Percentiles rank a stretch among this genome's conserved stretches.
Conservation (phyloP, 306 rosid genomes). For the Canavalia gladiata region DNA sequence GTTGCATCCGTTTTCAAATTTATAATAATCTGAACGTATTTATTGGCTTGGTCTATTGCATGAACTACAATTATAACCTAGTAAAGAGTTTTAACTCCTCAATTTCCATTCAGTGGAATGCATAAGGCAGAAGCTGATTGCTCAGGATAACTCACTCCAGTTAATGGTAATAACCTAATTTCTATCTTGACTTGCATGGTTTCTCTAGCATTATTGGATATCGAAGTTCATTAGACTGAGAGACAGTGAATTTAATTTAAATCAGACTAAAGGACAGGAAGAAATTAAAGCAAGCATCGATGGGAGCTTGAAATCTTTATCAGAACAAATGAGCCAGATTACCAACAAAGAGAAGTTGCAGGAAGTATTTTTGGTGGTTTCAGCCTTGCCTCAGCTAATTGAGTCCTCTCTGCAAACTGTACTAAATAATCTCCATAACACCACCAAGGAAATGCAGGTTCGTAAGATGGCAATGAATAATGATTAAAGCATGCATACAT, state of each 20-base stretch:
- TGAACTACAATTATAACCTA: conserved; percentile 27
- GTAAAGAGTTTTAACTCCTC: conserved; percentile 36
- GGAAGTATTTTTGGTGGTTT: conserved; percentile 68
- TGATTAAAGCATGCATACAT: conserved; percentile 40
- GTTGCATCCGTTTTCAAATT: conserved; percentile 25
- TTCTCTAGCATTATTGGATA: conserved; percentile 42
- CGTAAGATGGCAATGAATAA: conserved; percentile 42
- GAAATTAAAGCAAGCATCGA: conserved; percentile 74
- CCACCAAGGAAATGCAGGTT: conserved; percentile 80
- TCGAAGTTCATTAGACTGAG: conserved; percentile 47
- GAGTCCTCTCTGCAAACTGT: conserved; percentile 68
- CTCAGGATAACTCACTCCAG: conserved; percentile 75
- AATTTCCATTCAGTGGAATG: conserved; percentile 68
- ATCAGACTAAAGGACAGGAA: conserved; percentile 85
- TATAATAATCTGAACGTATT: conserved; percentile 28
- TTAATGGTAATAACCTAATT: conserved; percentile 65
- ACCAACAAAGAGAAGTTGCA: conserved; percentile 67
- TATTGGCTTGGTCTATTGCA: neutral
- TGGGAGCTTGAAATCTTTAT: conserved; percentile 72
- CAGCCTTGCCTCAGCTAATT: conserved; percentile 71
- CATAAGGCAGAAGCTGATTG: conserved; percentile 76
- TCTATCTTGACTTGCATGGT: conserved; percentile 39
- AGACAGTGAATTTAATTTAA: conserved; percentile 48
- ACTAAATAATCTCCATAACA: conserved; percentile 60
- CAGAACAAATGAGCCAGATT: conserved; percentile 64